phyloP scores from a whole-genome alignment of 2,329 filamentous ascomycete species.

The Dendryphion nanum region DNA sequence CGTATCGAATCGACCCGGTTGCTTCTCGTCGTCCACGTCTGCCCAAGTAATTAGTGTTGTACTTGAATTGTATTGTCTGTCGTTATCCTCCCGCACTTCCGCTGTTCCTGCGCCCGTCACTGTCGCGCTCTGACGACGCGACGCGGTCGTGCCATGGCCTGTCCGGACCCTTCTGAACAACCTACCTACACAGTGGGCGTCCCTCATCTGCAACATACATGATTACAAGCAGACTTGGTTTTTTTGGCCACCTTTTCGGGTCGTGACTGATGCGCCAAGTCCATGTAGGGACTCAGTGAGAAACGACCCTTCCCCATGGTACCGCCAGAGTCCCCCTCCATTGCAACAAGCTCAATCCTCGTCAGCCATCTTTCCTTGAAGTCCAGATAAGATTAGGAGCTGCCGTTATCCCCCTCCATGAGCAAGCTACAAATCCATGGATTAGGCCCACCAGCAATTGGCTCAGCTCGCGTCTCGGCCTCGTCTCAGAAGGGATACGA shows the following conservation, averaged over 20 bases:
- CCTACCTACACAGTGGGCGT: too few species aligned
- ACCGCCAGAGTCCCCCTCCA: background rate
- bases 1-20: too few species aligned
- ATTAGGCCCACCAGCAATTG: slow-evolving; percentile 15
- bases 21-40: too few species aligned
- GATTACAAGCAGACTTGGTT: background rate
- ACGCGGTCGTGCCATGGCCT: background rate
- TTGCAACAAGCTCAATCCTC: background rate
- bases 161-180: background rate
- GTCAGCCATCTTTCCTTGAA: background rate
- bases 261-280: slow-evolving; percentile 10
- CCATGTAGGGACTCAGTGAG: background rate
- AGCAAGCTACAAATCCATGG: slow-evolving; percentile 3
- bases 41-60: too few species aligned
- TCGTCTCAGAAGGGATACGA: slow-evolving; percentile 28
- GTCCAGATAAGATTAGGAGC: slow-evolving; percentile 9
- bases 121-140: background rate
- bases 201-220: too few species aligned
- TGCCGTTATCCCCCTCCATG: background rate
- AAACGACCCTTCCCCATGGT: background rate
- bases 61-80: background rate
- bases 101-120: background rate
- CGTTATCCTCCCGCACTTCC: background rate
- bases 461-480: slow-evolving; percentile 27
- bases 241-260: background rate